These are phyloP conservation scores for Pseudogymnoascus sp. DNA, from an alignment of 2,329 filamentous ascomycete species.

Conservation along the genomic window DNA sequence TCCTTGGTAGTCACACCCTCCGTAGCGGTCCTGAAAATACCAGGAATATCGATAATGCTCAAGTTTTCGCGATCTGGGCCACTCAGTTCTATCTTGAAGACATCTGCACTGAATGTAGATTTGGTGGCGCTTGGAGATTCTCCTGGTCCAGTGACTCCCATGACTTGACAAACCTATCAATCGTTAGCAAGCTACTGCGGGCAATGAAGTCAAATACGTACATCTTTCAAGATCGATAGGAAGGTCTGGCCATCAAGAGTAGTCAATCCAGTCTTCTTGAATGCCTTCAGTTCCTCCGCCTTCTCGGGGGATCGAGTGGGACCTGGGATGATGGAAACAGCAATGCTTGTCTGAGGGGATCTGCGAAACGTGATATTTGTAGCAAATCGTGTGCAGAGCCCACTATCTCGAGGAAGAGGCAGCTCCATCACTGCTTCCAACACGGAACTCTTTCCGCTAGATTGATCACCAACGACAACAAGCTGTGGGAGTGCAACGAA, in stretches of 20 bases:
- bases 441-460: conserved; percentile 31
- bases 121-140: not conserved
- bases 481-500: conserved; percentile 22
- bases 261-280: conserved; percentile 12
- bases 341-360: conserved; percentile 25
- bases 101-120: conserved; percentile 17
- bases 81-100: conserved; percentile 19
- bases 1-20: conserved; percentile 25
- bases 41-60: conserved; percentile 54
- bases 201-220: conserved; percentile 4
- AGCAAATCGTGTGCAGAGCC: conserved; percentile 38
- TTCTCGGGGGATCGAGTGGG: not conserved
- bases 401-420: conserved; percentile 33
- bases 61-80: conserved; percentile 40
- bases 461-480: conserved; percentile 36
- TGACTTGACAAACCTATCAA: conserved; percentile 13
- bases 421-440: conserved; percentile 31
- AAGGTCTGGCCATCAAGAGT: conserved; percentile 11
- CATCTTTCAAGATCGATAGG: conserved; percentile 14
- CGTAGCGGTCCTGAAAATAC: conserved; percentile 40
- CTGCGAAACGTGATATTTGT: conserved; percentile 34
- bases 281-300: not conserved
- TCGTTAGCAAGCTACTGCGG: not conserved
- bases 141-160: conserved; percentile 15
- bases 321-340: conserved; percentile 15